Evolutionary conservation across 768 basidiomycete species (phyloP), one percentile per base, ranked within the genome.

Genomic region (Termitomyces sp.): DNA sequence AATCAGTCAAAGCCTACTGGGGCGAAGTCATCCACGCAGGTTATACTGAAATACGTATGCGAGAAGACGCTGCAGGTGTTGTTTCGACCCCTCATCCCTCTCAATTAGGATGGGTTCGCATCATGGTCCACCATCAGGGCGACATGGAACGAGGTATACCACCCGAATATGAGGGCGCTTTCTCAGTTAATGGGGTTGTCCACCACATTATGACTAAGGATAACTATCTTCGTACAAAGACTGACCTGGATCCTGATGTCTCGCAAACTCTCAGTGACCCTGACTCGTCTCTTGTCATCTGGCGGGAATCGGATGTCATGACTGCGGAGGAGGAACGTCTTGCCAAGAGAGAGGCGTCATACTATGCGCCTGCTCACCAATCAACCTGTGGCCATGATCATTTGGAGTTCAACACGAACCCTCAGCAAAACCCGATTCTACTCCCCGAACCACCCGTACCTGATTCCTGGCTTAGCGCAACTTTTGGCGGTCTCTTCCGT

Each of bases 101-200:
- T 29, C 79, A 80, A 41, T 75, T 87, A 11, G 92, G 92, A 25
- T 89, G 87, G 83, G 91, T 90, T 17, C 84, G 88, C 21, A 84
- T 95, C 62, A 82, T 87, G 71, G 79, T 92, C 3, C 83, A 90
- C 67, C 71, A 85, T 63, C 80, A 86, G 62, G 81, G 81, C 31
- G 80, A 87, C 63, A 69, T 72, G 27, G 68, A 68, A 27, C 63
- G 65, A 25, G 80, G 77, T 31, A 65, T 76, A 42, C 69, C 82
- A 3, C 87, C 88, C 17, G 69, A 81, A 9, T 90, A 85, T 63
- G 89, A 91, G 66, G 91, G 92, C 59, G 84, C 85, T 11, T 92
- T 95, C 73, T 81, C 83, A 9, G 79, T 82, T 9, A 68, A 83
- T 54, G 90, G 90, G 17, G 75, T 82, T 57, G 77, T 81, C 17